phyloP scores from a whole-genome alignment of 495 filamentous ascomycete species.

The Daldinia decipiens region DNA sequence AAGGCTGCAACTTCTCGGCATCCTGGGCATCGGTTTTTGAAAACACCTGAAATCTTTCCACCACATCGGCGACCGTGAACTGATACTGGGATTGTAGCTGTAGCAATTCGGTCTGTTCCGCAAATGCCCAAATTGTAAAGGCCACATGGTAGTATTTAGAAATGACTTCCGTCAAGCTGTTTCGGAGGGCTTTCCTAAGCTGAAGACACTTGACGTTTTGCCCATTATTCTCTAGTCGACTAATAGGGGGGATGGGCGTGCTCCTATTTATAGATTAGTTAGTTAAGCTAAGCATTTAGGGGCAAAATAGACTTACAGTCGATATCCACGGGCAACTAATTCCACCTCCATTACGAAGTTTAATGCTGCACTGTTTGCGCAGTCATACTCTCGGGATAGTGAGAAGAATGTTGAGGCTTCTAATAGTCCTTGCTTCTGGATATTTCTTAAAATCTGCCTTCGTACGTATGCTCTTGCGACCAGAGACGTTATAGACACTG shows the following conservation, averaged over 20 bases:
- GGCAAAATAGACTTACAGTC: constrained; percentile 70
- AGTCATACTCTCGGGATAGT: constrained; percentile 84
- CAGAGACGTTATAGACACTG: constrained; percentile 65
- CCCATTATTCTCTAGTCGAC: constrained; percentile 78
- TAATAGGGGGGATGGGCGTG: constrained; percentile 85
- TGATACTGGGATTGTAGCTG: constrained; percentile 57
- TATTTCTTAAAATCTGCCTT: constrained; percentile 84
- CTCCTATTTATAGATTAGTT: constrained; percentile 69
- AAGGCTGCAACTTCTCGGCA: constrained; percentile 76
- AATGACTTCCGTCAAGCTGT: constrained; percentile 74
- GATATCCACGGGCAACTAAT: constrained; percentile 91
- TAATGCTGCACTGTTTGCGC: constrained; percentile 79
- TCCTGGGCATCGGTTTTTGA: constrained; percentile 73
- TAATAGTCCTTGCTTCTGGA: constrained; percentile 79
- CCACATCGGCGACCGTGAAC: constrained; percentile 75
- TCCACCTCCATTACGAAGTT: constrained; percentile 96
- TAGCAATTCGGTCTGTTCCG: constrained; percentile 73
- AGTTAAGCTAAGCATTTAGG: background rate
- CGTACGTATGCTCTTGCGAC: constrained; percentile 77
- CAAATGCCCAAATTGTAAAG: constrained; percentile 71
- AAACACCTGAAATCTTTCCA: constrained; percentile 59
- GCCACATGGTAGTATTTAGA: constrained; percentile 74
- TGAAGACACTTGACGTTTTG: constrained; percentile 81
- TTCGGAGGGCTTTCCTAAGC: constrained; percentile 77
- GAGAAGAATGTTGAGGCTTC: constrained; percentile 78